Evolutionary conservation across 2,329 filamentous ascomycete species (phyloP).

Genomic region (Penicillium sp.): DNA sequence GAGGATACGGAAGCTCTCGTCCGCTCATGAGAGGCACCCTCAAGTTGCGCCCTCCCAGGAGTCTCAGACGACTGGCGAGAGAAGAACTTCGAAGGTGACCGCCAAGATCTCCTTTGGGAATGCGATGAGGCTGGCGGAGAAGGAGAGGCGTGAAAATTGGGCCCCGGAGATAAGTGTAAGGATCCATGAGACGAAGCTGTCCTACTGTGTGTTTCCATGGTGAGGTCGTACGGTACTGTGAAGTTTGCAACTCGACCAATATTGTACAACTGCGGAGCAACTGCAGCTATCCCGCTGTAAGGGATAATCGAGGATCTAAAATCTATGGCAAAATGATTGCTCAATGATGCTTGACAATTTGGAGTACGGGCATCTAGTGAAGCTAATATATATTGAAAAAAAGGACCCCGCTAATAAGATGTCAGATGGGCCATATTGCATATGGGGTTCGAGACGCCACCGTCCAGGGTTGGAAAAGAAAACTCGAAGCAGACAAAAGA

Average conservation of each 20-base stretch:
- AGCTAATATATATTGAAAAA: neutral
- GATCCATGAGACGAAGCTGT: slow-evolving; percentile 14
- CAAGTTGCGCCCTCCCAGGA: neutral
- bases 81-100: slow-evolving; percentile 15
- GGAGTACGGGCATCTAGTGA: neutral
- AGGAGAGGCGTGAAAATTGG: slow-evolving; percentile 35
- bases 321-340: neutral
- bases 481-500: neutral
- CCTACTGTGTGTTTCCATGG: slow-evolving; percentile 10
- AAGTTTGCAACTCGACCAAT: neutral
- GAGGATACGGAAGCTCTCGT: neutral
- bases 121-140: slow-evolving; percentile 22
- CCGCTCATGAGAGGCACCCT: neutral
- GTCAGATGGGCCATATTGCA: neutral
- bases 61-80: slow-evolving; percentile 4
- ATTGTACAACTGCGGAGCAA: neutral
- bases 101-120: slow-evolving; percentile 35
- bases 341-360: neutral
- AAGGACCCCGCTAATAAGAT: neutral
- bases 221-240: neutral
- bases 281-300: neutral
- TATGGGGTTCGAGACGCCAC: neutral
- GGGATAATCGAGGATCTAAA: neutral
- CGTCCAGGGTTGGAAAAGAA: neutral
- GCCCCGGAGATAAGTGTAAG: slow-evolving; percentile 19